phyloP scores from a whole-genome alignment of 2,329 filamentous ascomycete species.

The Clonostachys chloroleuca region DNA sequence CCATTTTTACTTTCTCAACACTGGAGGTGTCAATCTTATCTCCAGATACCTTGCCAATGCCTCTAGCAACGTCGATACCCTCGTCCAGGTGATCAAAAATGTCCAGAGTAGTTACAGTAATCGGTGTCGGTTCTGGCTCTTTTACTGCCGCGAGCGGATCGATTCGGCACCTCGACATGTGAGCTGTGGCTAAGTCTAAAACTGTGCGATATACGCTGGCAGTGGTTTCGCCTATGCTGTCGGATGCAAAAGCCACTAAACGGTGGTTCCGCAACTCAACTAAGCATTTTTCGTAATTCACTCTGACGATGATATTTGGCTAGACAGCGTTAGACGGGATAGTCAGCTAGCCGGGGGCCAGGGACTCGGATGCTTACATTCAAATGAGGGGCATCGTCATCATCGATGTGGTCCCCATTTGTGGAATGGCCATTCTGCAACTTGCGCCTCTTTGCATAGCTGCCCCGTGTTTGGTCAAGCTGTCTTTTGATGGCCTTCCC shows the following conservation, averaged over 20 bases:
- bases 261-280: constrained; percentile 78
- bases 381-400: constrained; percentile 11
- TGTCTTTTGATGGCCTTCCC: constrained; percentile 46
- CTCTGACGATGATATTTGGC: constrained; percentile 67
- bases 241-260: constrained; percentile 68
- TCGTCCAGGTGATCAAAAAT: constrained; percentile 50
- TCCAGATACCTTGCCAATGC: constrained; percentile 50
- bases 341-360: constrained; percentile 34
- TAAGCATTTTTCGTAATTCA: constrained; percentile 82
- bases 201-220: constrained; percentile 74
- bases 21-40: constrained; percentile 40
- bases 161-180: constrained; percentile 62
- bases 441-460: constrained; percentile 47
- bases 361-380: neutral
- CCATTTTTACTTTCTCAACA: constrained; percentile 42
- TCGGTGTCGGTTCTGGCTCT: constrained; percentile 21
- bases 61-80: constrained; percentile 46
- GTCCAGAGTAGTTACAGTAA: constrained; percentile 46
- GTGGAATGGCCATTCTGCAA: constrained; percentile 40
- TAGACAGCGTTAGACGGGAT: constrained; percentile 31
- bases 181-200: constrained; percentile 65
- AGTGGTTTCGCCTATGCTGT: constrained; percentile 68
- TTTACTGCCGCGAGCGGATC: constrained; percentile 29
- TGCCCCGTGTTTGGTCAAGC: constrained; percentile 34
- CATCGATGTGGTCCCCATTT: constrained; percentile 18